Evolutionary conservation across 1,284 basidiomycete species (phyloP).

Genomic region (Heterobasidion parviporum): DNA sequence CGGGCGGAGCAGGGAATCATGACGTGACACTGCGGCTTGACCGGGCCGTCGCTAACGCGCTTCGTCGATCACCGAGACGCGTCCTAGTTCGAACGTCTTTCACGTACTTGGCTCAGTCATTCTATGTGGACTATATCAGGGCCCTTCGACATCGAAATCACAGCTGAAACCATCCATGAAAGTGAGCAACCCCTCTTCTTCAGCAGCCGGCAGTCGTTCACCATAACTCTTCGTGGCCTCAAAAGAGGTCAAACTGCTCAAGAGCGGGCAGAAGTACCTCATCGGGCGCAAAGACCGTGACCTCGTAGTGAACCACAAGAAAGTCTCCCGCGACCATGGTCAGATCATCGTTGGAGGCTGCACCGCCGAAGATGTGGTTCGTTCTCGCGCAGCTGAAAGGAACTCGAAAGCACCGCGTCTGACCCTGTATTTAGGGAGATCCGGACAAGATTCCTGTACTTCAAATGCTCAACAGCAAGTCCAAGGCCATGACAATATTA

Average conservation of each 20-base stretch:
- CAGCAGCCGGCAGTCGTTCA: neutral
- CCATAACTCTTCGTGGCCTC: neutral
- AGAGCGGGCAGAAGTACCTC: slow-evolving; percentile 40
- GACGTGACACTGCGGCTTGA: neutral
- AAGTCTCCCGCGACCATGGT: slow-evolving; percentile 52
- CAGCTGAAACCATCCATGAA: slow-evolving; percentile 23
- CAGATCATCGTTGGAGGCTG: slow-evolving; percentile 44
- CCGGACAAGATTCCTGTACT: slow-evolving; percentile 20
- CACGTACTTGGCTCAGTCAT: too few species aligned
- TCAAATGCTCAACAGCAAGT: slow-evolving; percentile 35
- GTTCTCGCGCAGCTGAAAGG: slow-evolving; percentile 15
- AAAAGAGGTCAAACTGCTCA: slow-evolving; percentile 54
- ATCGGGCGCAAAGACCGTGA: slow-evolving; percentile 48
- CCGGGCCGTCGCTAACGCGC: neutral
- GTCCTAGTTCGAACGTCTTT: too few species aligned
- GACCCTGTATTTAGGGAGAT: slow-evolving; percentile 8
- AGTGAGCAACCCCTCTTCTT: slow-evolving; percentile 22
- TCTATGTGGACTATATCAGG: slow-evolving; percentile 45
- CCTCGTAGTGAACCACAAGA: slow-evolving; percentile 47
- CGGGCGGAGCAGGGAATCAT: neutral
- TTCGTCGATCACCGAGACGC: too few species aligned
- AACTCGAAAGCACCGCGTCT: neutral
- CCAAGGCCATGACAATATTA: slow-evolving; percentile 31
- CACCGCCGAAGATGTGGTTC: slow-evolving; percentile 42
- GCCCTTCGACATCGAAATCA: slow-evolving; percentile 38